phyloP scores from a whole-genome alignment of 2,329 filamentous ascomycete genomes.

The Pseudocercospora eumusae region DNA sequence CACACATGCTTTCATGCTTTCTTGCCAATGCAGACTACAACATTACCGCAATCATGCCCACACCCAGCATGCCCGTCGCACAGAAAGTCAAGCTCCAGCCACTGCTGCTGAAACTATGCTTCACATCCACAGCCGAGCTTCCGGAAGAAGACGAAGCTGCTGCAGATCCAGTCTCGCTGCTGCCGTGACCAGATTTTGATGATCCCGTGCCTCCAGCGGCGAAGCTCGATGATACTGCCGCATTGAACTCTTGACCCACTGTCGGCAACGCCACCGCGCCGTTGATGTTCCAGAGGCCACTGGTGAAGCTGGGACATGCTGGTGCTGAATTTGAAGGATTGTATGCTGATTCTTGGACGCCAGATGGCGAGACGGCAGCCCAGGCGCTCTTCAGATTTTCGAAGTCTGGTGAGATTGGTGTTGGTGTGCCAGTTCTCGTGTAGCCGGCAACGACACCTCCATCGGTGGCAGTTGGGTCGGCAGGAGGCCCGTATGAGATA shows the following conservation, averaged over 20 bases:
- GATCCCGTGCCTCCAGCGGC: conserved; percentile 11
- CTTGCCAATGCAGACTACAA: conserved; percentile 3
- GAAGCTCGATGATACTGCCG: conserved; percentile 14
- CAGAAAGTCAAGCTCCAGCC: conserved; percentile 5
- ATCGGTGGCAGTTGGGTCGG: conserved; percentile 47
- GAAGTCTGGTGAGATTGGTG: conserved; percentile 74
- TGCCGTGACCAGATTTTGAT: neutral
- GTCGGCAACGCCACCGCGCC: conserved; percentile 70
- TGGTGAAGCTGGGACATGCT: conserved; percentile 69
- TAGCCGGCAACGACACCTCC: conserved; percentile 64
- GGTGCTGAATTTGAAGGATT: conserved; percentile 62
- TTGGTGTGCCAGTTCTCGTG: conserved; percentile 70
- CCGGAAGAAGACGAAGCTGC: conserved; percentile 4
- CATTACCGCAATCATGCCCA: conserved; percentile 9
- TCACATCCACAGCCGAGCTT: conserved; percentile 7
- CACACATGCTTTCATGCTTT: neutral
- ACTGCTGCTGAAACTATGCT: conserved; percentile 3
- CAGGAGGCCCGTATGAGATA: conserved; percentile 68
- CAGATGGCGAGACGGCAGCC: conserved; percentile 69
- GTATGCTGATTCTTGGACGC: conserved; percentile 68
- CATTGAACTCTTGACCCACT: conserved; percentile 51
- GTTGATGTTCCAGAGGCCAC: conserved; percentile 70
- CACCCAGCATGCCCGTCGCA: conserved; percentile 4
- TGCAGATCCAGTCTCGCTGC: neutral
- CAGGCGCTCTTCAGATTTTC: conserved; percentile 74